Percentiles rank a stretch among this genome's conserved stretches.
phyloP scores from a whole-genome alignment of 2,329 filamentous ascomycete species.

The Monosporascus sp. region DNA sequence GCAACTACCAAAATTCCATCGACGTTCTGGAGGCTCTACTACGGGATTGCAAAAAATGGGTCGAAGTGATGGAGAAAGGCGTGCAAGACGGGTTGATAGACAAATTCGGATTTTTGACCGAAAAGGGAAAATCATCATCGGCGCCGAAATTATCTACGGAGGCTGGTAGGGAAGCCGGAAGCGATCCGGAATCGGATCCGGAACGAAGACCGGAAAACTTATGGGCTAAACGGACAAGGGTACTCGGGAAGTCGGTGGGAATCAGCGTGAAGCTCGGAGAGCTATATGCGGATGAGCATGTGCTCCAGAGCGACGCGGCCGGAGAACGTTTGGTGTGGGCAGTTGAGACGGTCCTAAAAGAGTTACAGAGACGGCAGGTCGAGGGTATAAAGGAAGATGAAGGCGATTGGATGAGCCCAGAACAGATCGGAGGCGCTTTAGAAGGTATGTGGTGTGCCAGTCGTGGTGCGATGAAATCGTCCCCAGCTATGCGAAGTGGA shows the following conservation, averaged over 20 bases:
- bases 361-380: constrained; percentile 61
- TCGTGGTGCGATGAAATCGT: background rate
- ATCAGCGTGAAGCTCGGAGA: constrained; percentile 81
- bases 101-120: constrained; percentile 30
- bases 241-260: constrained; percentile 69
- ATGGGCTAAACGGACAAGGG: constrained; percentile 55
- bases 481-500: background rate
- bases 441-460: constrained; percentile 47
- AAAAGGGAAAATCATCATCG: constrained; percentile 4
- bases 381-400: constrained; percentile 67
- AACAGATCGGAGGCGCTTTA: constrained; percentile 68
- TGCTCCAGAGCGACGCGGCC: constrained; percentile 67
- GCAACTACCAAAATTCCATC: constrained; percentile 64
- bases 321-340: constrained; percentile 75
- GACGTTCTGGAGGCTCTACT: constrained; percentile 74
- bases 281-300: constrained; percentile 71
- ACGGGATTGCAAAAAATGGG: constrained; percentile 60
- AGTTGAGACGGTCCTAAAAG: constrained; percentile 72
- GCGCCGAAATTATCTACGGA: background rate
- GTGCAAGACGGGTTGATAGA: constrained; percentile 42
- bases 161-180: constrained; percentile 7
- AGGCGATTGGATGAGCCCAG: constrained; percentile 63
- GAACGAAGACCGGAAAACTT: constrained; percentile 37
- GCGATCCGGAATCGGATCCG: constrained; percentile 11
- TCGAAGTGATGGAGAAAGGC: constrained; percentile 48